Evolutionary conservation across 2,329 filamentous ascomycete species (phyloP).

Genomic region (Penicillium sp.): DNA sequence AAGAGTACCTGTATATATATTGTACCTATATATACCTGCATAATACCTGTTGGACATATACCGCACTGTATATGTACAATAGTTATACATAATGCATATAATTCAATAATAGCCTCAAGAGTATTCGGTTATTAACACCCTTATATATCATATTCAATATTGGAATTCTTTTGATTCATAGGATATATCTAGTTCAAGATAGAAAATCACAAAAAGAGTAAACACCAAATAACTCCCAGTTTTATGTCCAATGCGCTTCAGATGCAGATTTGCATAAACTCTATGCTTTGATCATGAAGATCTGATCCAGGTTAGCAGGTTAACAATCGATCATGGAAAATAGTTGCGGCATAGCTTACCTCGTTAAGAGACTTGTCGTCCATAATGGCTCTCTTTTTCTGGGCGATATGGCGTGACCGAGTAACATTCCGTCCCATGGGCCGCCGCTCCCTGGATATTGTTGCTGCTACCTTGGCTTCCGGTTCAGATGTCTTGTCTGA

Average conservation of each 20-base stretch:
- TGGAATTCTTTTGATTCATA: not conserved
- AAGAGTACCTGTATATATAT: not conserved
- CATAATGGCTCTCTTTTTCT: constrained; percentile 75
- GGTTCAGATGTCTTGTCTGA: constrained; percentile 5
- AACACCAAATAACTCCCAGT: constrained; percentile 4
- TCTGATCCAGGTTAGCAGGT: constrained; percentile 12
- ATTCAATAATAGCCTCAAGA: too few relatives aligned
- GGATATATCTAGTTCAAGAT: constrained; percentile 4
- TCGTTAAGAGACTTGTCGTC: constrained; percentile 78
- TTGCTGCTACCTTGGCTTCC: constrained; percentile 27
- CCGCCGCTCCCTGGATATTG: constrained; percentile 41
- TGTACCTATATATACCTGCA: too few relatives aligned
- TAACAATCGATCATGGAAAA: not conserved
- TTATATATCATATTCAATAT: not conserved
- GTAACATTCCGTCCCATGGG: constrained; percentile 60
- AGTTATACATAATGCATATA: too few relatives aligned
- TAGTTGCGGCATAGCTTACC: constrained; percentile 43
- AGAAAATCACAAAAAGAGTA: not conserved
- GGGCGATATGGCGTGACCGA: constrained; percentile 72
- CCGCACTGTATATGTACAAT: too few relatives aligned
- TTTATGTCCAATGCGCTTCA: constrained; percentile 8
- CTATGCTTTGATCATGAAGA: constrained; percentile 23
- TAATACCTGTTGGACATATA: too few relatives aligned
- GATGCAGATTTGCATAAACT: constrained; percentile 3
- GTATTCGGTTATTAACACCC: not conserved